Conservation (phyloP, 139 green algal genomes). For the Bryopsis sp. region DNA sequence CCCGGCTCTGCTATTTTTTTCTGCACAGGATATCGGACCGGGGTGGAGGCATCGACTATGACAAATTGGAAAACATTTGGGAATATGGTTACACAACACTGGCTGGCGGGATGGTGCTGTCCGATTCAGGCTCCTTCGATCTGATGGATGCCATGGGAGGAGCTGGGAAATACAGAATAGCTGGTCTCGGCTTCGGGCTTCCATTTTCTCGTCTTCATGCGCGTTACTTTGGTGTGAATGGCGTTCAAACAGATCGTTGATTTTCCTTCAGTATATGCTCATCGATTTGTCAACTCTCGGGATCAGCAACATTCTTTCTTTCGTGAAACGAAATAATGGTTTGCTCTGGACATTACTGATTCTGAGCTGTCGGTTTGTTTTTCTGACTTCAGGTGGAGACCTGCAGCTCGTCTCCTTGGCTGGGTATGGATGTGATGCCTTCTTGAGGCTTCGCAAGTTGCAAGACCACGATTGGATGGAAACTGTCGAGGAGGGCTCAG, state of each 20-base stretch:
- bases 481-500: too few relatives aligned
- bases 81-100: constrained; percentile 17
- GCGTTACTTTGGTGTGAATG: constrained; percentile 62
- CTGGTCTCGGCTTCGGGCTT: constrained; percentile 81
- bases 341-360: neutral
- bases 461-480: constrained; percentile 34
- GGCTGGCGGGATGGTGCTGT: neutral
- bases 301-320: too few relatives aligned
- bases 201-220: constrained; percentile 79
- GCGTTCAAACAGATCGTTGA: neutral
- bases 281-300: too few relatives aligned
- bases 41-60: constrained; percentile 61
- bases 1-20: neutral
- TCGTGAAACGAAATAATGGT: too few relatives aligned
- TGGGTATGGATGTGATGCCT: constrained; percentile 72
- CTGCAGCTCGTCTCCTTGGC: constrained; percentile 54
- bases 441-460: constrained; percentile 51
- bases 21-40: constrained; percentile 50
- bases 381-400: constrained; percentile 42
- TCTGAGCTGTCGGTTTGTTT: neutral
- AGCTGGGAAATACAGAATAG: constrained; percentile 41
- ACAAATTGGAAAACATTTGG: constrained; percentile 40
- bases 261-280: neutral
- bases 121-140: neutral
- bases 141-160: neutral